Base-by-base conservation (phyloP, 2,329 filamentous ascomycete genomes). In the Dothideomycetes sp. region DNA sequence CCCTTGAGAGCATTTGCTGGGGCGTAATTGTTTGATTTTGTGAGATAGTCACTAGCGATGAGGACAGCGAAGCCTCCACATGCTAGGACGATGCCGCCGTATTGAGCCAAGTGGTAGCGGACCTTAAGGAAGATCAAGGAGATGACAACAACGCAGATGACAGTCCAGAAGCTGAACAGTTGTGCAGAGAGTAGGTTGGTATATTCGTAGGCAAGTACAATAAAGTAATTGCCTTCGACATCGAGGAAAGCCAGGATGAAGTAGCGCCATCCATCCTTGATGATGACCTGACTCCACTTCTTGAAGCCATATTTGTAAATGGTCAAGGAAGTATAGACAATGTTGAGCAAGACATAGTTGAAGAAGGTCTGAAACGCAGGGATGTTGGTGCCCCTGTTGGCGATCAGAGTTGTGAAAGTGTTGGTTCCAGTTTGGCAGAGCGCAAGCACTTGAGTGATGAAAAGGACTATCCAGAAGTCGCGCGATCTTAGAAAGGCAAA, bases 131-230 rank as follows among this genome's bases (percentile, higher is more conserved):
- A 69, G 47, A 79, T 49, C 64, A 94, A 88, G 19, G 86, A 94
- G 48, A 95, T 65, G 45, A 83, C 57, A 15, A 96, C 86, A 16
- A 98, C 91, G 46, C 89, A 79, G 37, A 94, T 84, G 50, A 98
- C 96, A 51, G 88, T 84, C 89, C 89, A 96, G 67, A 96, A 96
- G 71, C 95, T 95, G 65, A 98, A 86, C 38, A 98, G 74, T 69
- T 96, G 88, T 12, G 87, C 87, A 15, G 83, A 91, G 36, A 96
- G 73, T 51, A 95, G 81, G 54, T 88, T 95, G 40, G 89, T 94
- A 69, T 93, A 79, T 44, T 82, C 75, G 67, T 96, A 98, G 4
- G 89, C 91, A 36, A 95, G 73, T 37, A 98, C 89, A 53, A 88
- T 88, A 59, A 96, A 96, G 69, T 95, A 98, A 66, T 98, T 98